Evolutionary conservation across 2,329 filamentous ascomycete species (phyloP).

Genomic region (Phyllosticta citrichinensis): DNA sequence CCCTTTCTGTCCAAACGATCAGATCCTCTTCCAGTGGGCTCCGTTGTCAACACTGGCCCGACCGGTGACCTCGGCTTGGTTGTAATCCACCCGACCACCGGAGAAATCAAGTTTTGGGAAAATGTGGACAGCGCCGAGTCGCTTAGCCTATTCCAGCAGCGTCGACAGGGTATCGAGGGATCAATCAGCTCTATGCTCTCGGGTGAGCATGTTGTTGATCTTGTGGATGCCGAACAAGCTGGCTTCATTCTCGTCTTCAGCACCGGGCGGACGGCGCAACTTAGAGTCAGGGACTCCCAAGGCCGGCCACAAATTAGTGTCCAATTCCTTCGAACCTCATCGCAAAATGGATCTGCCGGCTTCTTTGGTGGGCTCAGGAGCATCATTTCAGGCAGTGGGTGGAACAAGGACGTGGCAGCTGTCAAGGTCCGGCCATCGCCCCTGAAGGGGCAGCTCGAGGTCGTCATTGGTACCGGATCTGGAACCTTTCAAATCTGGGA

Average conservation of each 20-base stretch:
- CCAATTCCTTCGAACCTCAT: slow-evolving; percentile 58
- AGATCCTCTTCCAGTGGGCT: slow-evolving; percentile 71
- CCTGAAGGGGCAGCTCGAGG: slow-evolving; percentile 71
- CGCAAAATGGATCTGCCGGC: slow-evolving; percentile 42
- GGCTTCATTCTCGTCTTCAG: slow-evolving; percentile 81
- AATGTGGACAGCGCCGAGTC: slow-evolving; percentile 83
- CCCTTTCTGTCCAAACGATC: slow-evolving; percentile 59
- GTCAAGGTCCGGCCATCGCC: slow-evolving; percentile 63
- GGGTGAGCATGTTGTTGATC: slow-evolving; percentile 65
- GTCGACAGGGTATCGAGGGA: slow-evolving; percentile 69
- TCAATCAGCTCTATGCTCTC: slow-evolving; percentile 62
- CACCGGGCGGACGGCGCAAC: slow-evolving; percentile 74
- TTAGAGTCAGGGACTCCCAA: slow-evolving; percentile 77
- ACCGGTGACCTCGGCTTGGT: slow-evolving; percentile 76
- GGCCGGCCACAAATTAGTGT: slow-evolving; percentile 73
- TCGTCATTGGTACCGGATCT: slow-evolving; percentile 68
- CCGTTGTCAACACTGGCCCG: slow-evolving; percentile 69
- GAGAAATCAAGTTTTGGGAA: slow-evolving; percentile 90
- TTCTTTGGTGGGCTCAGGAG: slow-evolving; percentile 75
- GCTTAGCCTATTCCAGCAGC: slow-evolving; percentile 71
- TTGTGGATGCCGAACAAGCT: slow-evolving; percentile 75
- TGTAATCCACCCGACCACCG: slow-evolving; percentile 71
- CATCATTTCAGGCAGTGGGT: slow-evolving; percentile 58
- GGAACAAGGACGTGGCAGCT: slow-evolving; percentile 69
- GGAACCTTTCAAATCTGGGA: slow-evolving; percentile 79